Percentiles rank a stretch among this genome's conserved stretches.
Conservation (phyloP, 2,329 filamentous ascomycete species). For the Diplodia mutila region DNA sequence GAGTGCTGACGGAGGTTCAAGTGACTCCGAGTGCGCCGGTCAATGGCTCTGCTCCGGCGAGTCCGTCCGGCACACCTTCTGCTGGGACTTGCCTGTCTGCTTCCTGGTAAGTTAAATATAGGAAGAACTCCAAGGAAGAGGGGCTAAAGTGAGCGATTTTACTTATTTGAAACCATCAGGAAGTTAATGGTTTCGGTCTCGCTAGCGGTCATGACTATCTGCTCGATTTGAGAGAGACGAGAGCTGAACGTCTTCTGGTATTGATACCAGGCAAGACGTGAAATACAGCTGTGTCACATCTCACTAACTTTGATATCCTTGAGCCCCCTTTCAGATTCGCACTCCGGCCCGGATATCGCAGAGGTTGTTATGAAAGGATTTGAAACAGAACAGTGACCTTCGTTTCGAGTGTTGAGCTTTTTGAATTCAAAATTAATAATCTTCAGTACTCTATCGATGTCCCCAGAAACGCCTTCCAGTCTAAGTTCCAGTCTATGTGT, state of each 20-base stretch:
- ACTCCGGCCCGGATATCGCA: too few relatives aligned
- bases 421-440: neutral
- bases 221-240: neutral
- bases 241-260: too few relatives aligned
- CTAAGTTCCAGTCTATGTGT: neutral
- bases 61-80: neutral
- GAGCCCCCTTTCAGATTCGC: too few relatives aligned
- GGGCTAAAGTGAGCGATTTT: neutral
- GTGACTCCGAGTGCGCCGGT: too few relatives aligned
- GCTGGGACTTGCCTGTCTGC: neutral
- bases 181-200: neutral
- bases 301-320: too few relatives aligned
- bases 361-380: too few relatives aligned
- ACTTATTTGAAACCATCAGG: neutral
- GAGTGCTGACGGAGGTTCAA: neutral
- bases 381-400: too few relatives aligned
- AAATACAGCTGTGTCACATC: too few relatives aligned
- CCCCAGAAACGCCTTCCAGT: neutral
- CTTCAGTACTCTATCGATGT: neutral
- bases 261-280: too few relatives aligned
- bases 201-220: neutral
- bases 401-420: too few relatives aligned
- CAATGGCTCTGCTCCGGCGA: neutral
- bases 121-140: neutral
- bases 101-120: neutral